Evolutionary conservation across 768 basidiomycete genomes (phyloP), one percentile per base, ranked within the genome.

Genomic region (Pisolithus sp.): DNA sequence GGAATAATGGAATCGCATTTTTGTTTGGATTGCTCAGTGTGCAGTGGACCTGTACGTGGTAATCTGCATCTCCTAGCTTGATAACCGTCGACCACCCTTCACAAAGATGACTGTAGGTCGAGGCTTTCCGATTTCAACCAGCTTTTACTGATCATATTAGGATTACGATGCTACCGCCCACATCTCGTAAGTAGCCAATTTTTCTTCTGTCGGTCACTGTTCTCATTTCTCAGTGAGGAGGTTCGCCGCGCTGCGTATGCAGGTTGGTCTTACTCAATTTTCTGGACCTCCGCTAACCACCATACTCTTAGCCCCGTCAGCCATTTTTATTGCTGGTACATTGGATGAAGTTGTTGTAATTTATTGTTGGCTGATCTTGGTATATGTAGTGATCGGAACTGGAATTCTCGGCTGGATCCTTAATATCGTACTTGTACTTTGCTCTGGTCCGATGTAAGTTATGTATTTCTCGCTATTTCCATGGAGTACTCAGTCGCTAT

Each of bases 401-500:
- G 85, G 85, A 50, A 68, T 86, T 42, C 76, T 90, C 54, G 89
- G 90, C 31, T 93, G 90, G 90, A 60, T 93, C 8, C 76, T 93
- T 54, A 95, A 93, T 68, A 87, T 95, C 56, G 84, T 91, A 5
- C 68, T 92, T 28, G 77, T 93, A n/a, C 73, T 93, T 8, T 93
- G 89, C 66, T 88, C 86, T 18, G 89, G 89, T 7, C 80, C 82
- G 50, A 70, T 88, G 83, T 84, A 55, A 59, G 82, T 72, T 15
- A 17, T 23, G 4, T 36, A 41, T 28, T 9, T 15, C 40, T 12
- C 30, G 5, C 38, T 10, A 15, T 24, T n/a, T n/a, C 26, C 30
- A n/a, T 37, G 21, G 17, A 12, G 12, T 21, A 51, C 7, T 12
- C 50, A 28, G 41, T 34, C 23, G 6, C 5, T 46, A 2, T 54